These are phyloP conservation scores for Rhododendron henanense DNA, from an alignment of 148 eudicot genomes.

Conservation along the genomic window DNA sequence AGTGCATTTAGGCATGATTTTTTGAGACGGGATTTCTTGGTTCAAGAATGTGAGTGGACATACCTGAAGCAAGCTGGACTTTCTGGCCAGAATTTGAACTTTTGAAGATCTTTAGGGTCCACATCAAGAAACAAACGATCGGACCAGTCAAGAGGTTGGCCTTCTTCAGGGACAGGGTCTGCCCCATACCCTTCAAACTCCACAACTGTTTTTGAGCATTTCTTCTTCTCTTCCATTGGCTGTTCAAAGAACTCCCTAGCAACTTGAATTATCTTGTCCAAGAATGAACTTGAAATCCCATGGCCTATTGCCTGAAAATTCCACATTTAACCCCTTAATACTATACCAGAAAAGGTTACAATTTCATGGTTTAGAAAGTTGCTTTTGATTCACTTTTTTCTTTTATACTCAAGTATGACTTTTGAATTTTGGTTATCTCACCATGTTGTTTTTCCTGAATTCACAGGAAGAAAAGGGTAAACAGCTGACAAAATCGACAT, in stretches of 20 bases:
- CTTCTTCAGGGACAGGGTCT: conserved; percentile 44
- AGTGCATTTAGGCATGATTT: neutral
- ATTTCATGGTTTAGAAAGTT: neutral
- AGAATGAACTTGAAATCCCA: conserved; percentile 37
- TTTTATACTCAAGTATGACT: neutral
- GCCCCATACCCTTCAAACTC: conserved; percentile 51
- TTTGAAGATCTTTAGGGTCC: conserved; percentile 28
- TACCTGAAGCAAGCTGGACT: conserved; percentile 41
- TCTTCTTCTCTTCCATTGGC: conserved; percentile 48
- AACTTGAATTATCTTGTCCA: conserved; percentile 28
- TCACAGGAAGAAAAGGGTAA: neutral
- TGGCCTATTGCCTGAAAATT: conserved; percentile 36
- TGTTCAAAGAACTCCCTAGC: conserved; percentile 36
- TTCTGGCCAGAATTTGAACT: conserved; percentile 37
- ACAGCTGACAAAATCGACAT: neutral
- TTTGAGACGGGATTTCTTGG: neutral
- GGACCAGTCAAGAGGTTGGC: conserved; percentile 47
- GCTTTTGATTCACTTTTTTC: neutral
- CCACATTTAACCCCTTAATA: neutral
- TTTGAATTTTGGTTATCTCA: neutral
- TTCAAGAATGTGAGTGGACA: neutral
- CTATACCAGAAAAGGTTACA: neutral
- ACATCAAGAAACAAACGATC: conserved; percentile 42
- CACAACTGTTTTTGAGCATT: conserved; percentile 24
- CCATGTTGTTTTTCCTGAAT: neutral